Base-by-base conservation (phyloP, 768 basidiomycete genomes). In the Tricholoma sp. region DNA sequence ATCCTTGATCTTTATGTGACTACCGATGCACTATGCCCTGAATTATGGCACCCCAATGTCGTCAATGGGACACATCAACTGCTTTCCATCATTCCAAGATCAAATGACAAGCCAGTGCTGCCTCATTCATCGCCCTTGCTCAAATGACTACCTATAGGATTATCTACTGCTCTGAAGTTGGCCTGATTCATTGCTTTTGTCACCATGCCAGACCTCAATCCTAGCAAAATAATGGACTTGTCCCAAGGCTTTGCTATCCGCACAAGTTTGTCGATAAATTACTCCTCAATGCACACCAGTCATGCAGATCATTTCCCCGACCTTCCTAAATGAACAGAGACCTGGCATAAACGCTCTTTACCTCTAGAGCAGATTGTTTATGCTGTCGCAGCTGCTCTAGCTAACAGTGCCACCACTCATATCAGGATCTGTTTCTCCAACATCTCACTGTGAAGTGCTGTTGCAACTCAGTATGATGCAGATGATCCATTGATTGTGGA, bases 191-290 rank as follows among this genome's bases (percentile, higher is more conserved):
- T 85, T 24, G 64, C 89, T 9, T 84, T 89, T 56, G 66, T 93
- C 51, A 89, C 90, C 6, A 82, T 86, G n/a, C 81, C 80, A 34
- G 94, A 96, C 67, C 77, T 94, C 54, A 91, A 91, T 59, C 89
- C 90, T 0, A 71, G 77, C 0, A 88, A 88, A 54, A 79, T 80
- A 37, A 69, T 81, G 55, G 83, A 83, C 46, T 74, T 90, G 11
- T 85, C 83, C 3, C 81, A 90, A 27, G 92, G 92, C 3, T 69
- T 90, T 55, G 83, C 85, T 2, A 64, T 85, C 27, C 79, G 79
- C 21, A 83, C 80, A 0, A 74, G 82, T 2, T 43, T 84, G 5
- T 78, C 81, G 2, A 47, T 83, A 7, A 77, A 83, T 55, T 86
- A 86, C 64, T 82, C 81, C 63, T 79, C 79, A 29, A 62, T 87